Evolutionary conservation across 495 filamentous ascomycete species (phyloP).

Genomic region (Tuber magnatum): DNA sequence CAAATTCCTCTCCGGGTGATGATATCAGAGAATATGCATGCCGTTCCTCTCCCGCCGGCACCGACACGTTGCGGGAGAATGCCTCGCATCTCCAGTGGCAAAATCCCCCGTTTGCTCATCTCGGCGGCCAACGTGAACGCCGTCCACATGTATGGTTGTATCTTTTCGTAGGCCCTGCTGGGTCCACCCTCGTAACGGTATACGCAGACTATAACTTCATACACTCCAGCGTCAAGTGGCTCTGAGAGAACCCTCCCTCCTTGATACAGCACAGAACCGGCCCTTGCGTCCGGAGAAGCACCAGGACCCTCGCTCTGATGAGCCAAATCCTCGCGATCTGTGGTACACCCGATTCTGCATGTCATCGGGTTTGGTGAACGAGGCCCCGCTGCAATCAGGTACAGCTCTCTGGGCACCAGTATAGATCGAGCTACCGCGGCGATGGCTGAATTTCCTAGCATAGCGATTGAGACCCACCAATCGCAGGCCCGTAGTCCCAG

Average conservation of each 20-base stretch:
- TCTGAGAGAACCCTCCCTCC: neutral
- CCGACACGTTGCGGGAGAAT: neutral
- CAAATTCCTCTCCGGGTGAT: neutral
- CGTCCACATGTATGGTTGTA: neutral
- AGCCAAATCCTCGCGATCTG: neutral
- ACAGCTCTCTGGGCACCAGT: neutral
- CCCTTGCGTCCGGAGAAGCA: too few relatives aligned
- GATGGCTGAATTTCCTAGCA: constrained; percentile 7
- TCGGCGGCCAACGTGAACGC: neutral
- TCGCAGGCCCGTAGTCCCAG: constrained; percentile 5
- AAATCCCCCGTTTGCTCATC: constrained; percentile 9
- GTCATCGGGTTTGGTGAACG: neutral
- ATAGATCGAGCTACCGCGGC: constrained; percentile 5
- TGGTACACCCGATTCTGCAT: neutral
- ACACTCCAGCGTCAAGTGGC: neutral
- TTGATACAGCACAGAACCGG: too few relatives aligned
- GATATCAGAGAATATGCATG: constrained; percentile 14
- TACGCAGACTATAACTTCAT: neutral
- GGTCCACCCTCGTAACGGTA: neutral
- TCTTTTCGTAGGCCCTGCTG: neutral
- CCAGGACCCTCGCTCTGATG: neutral
- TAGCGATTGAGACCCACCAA: constrained; percentile 12
- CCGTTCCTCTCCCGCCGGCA: too few relatives aligned
- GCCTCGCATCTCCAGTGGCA: constrained; percentile 3
- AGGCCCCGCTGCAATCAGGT: neutral